Evolutionary conservation across 169 alveolate genomes (phyloP).

Genomic region (Plasmodium gaboni): DNA sequence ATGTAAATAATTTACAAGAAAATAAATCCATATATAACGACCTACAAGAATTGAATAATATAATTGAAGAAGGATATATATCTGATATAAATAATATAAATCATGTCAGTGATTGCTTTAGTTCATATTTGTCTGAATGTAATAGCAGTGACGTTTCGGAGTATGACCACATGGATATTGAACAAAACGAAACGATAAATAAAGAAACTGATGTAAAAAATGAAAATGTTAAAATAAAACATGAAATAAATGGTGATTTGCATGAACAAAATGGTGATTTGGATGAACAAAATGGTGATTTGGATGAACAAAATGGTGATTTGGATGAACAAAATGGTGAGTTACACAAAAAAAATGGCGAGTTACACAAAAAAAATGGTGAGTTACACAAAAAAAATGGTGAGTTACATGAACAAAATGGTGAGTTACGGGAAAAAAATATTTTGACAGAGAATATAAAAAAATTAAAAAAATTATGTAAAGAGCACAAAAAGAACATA

Average conservation of each 20-base stretch:
- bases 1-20: not conserved
- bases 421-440: not conserved
- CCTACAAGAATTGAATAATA: slow-evolving; percentile 15
- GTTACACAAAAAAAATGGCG: not conserved
- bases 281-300: not conserved
- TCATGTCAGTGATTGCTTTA: slow-evolving; percentile 35
- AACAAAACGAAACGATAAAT: not conserved
- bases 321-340: not conserved
- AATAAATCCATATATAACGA: slow-evolving; percentile 10
- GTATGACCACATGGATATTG: not conserved
- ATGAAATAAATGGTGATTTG: not conserved
- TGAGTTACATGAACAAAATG: not conserved
- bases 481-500: slow-evolving; percentile 24
- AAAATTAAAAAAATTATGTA: slow-evolving; percentile 36
- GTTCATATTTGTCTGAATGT: slow-evolving; percentile 42
- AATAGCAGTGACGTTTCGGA: slow-evolving; percentile 51
- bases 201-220: too few species aligned
- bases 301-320: not conserved
- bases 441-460: not conserved
- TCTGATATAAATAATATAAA: slow-evolving; percentile 51
- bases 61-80: slow-evolving; percentile 21
- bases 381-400: too few species aligned
- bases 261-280: not conserved
- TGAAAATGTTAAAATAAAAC: not conserved
- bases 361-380: not conserved